Evolutionary conservation across 257 asterid genomes (phyloP).

Genomic region (Petrea volubilis): DNA sequence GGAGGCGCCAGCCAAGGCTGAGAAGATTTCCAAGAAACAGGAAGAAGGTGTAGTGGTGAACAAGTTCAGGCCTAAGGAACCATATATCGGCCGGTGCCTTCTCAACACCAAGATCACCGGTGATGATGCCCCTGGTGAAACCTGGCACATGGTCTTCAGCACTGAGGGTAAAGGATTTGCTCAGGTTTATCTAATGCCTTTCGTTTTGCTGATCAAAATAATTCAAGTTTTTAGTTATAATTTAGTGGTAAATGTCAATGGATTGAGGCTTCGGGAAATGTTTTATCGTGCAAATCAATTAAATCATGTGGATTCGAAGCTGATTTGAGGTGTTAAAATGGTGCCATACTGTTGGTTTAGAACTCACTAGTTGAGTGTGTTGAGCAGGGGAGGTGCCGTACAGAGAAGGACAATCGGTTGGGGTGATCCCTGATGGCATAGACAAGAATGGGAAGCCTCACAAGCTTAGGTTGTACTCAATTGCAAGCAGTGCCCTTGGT

Average conservation of each 20-base stretch:
- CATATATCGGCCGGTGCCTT: slow-evolving; percentile 81
- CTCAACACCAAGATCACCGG: slow-evolving; percentile 98
- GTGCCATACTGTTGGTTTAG: not conserved
- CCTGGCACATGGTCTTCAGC: slow-evolving; percentile 97
- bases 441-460: slow-evolving; percentile 98
- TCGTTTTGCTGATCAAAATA: not conserved
- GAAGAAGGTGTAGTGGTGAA: slow-evolving; percentile 85
- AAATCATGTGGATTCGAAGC: not conserved
- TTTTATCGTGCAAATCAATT: not conserved
- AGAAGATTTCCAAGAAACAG: slow-evolving; percentile 75
- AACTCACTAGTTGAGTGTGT: slow-evolving; percentile 15
- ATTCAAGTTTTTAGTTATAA: not conserved
- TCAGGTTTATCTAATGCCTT: not conserved
- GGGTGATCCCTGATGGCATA: slow-evolving; percentile 83
- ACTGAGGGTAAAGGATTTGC: slow-evolving; percentile 84
- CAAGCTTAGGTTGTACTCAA: slow-evolving; percentile 88
- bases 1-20: slow-evolving; percentile 88
- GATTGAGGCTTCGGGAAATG: not conserved
- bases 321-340: not conserved
- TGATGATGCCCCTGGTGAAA: slow-evolving; percentile 98
- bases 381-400: slow-evolving; percentile 83
- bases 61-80: slow-evolving; percentile 92
- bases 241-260: not conserved
- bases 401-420: slow-evolving; percentile 97
- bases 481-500: slow-evolving; percentile 98